These are phyloP conservation scores for Osmanthus fragrans DNA, from an alignment of 257 asterid species.

Conservation along the genomic window DNA sequence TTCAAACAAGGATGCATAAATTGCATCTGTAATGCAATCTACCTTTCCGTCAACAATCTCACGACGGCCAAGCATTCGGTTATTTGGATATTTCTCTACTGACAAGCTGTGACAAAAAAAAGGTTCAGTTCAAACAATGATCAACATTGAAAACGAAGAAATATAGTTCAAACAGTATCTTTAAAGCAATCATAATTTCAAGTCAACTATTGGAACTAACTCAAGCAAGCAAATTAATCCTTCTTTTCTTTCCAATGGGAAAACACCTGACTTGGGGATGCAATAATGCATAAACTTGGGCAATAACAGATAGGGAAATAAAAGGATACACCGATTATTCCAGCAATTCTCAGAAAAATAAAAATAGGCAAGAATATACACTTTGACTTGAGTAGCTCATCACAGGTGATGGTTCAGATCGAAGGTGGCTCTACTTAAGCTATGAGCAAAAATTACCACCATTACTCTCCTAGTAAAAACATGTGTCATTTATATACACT, in stretches of 20 bases:
- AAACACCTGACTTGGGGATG: not conserved
- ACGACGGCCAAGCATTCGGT: conserved; percentile 87
- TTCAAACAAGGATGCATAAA: conserved; percentile 25
- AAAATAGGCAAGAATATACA: not conserved
- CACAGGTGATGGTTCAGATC: not conserved
- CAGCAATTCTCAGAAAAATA: not conserved
- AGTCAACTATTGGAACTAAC: not conserved
- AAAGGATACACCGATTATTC: not conserved
- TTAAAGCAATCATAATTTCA: not conserved
- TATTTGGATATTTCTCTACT: conserved; percentile 79
- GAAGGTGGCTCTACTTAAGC: not conserved
- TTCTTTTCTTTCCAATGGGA: not conserved
- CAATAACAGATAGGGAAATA: not conserved
- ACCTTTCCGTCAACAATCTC: conserved; percentile 82
- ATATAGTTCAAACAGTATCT: not conserved
- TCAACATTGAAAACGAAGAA: conserved; percentile 1
- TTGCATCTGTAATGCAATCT: conserved; percentile 17
- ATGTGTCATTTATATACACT: not conserved
- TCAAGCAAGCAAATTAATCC: not conserved
- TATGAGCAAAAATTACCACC: not conserved
- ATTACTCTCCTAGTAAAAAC: not conserved
- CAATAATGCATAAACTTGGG: not conserved
- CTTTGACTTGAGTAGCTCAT: not conserved
- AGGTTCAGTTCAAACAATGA: conserved; percentile 9
- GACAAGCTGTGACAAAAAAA: conserved; percentile 57